phyloP scores from a whole-genome alignment of 2,329 filamentous ascomycete genomes.

The Nothopassalora personata region DNA sequence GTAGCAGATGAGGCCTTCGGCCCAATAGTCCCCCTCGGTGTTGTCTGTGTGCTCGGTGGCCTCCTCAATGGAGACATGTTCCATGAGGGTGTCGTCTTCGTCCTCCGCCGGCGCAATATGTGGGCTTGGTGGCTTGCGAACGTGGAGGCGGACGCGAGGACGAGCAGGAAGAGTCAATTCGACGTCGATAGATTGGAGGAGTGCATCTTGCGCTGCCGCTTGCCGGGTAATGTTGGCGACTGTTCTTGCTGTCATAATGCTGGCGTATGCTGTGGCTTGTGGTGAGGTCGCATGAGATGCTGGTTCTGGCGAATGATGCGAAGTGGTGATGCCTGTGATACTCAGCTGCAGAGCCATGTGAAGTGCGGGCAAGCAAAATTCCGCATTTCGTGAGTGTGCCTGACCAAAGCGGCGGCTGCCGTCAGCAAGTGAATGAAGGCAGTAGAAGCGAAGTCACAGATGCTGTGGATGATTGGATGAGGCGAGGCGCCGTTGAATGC shows the following conservation, averaged over 20 bases:
- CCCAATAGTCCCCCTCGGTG: neutral
- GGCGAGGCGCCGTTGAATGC: neutral
- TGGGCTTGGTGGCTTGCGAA: neutral
- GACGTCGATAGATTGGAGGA: neutral
- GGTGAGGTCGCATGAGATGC: no score
- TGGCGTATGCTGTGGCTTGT: neutral
- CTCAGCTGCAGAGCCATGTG: neutral
- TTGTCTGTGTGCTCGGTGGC: neutral
- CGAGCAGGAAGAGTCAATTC: neutral
- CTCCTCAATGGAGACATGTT: neutral
- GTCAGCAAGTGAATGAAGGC: neutral
- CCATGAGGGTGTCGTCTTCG: neutral
- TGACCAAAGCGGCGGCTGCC: neutral
- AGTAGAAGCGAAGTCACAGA: neutral
- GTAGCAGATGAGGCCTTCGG: neutral
- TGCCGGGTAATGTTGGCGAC: neutral
- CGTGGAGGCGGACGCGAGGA: neutral
- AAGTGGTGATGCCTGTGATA: neutral
- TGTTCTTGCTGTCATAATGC: neutral
- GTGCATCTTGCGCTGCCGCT: neutral
- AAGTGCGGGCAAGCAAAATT: neutral
- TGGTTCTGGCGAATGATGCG: no score
- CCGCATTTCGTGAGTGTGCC: neutral
- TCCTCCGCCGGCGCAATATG: neutral
- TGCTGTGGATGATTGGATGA: neutral